Percentiles rank a stretch among this genome's conserved stretches.
These are phyloP conservation scores for Millerozyma acaciae DNA, from an alignment of 805 yeast genomes.

Conservation along the genomic window DNA sequence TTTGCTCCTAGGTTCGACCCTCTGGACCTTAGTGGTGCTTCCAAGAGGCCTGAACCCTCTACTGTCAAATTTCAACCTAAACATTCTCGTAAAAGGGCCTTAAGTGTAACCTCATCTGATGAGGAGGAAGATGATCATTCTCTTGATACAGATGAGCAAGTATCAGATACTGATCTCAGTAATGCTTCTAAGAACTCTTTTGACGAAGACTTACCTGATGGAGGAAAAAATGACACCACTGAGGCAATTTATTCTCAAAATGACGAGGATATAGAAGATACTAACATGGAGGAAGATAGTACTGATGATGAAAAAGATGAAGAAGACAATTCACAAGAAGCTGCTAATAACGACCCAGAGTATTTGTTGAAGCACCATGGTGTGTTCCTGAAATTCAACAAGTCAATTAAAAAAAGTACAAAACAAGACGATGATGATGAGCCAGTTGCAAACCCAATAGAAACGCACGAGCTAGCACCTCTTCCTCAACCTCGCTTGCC, in stretches of 20 bases:
- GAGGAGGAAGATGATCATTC: conserved; percentile 9
- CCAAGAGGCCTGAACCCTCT: too few species aligned
- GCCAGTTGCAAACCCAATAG: conserved; percentile 16
- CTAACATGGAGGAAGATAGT: conserved; percentile 3
- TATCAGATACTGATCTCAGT: too few species aligned
- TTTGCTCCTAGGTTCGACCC: conserved; percentile 69
- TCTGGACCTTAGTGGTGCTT: conserved; percentile 13
- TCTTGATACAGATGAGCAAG: too few species aligned
- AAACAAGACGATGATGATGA: conserved; percentile 14
- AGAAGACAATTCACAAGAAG: not conserved
- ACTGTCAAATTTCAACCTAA: not conserved
- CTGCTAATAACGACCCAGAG: conserved; percentile 9
- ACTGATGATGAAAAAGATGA: conserved; percentile 11
- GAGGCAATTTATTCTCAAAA: too few species aligned
- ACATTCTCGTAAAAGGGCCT: conserved; percentile 16
- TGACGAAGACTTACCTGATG: too few species aligned
- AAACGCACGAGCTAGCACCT: conserved; percentile 50
- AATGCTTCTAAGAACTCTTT: too few species aligned
- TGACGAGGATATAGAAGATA: conserved; percentile 1
- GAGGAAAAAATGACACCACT: too few species aligned
- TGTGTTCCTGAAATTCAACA: conserved; percentile 52
- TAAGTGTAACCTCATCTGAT: conserved; percentile 11
- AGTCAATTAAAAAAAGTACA: conserved; percentile 11
- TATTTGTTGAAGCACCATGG: conserved; percentile 42
- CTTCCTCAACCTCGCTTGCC: conserved; percentile 82